Evolutionary conservation across 176 grass and related monocot species (phyloP), one percentile per base, ranked within the genome.

Genomic region (Carex littledalei): DNA sequence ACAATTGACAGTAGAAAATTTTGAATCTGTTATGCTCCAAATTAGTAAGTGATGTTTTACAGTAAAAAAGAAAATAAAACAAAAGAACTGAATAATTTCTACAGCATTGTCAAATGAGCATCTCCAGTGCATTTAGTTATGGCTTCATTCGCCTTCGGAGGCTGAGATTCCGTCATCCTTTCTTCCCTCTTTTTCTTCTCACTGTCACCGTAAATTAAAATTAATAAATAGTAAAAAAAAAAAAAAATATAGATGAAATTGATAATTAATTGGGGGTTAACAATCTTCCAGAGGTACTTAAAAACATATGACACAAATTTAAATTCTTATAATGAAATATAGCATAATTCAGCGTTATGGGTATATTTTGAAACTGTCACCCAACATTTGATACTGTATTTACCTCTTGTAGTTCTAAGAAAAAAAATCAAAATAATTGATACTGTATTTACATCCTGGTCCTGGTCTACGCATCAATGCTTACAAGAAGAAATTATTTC

Each of bases 161-260:
- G 63, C 18, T 84, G 90, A 15, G 88, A 86, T 83, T 89, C 86
- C 0, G 37, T 0, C 67, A 85, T 65, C 89, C 90, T 95, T 87
- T 99, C 96, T 89, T 92, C 87, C 78, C 96, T 99, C 81, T 99
- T 99, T 90, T 99, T 99, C 87, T 99, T 99, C 84, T 99, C 96
- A 87, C 96, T 99, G 84, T 60, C 20, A 89, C 59, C 16, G 65
- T 17, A 57, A 31, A 31, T 34, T 29, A 14, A 57, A 60, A 26
- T 13, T 12, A 54, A 76, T 54, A 29, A 53, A n/a, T 7, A 59
- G n/a, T 24, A 83, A 53, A 43, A 3, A 31, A 6, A 63, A 10
- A 21, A 45, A 81, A 45, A 47, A 62, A 81, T 16, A 62, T 81
- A 32, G 29, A 81, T 12, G n/a, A 41, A 81, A 37, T 81, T 18